Base-by-base conservation (phyloP, 1,284 basidiomycete genomes). In the Volvariella volvacea region DNA sequence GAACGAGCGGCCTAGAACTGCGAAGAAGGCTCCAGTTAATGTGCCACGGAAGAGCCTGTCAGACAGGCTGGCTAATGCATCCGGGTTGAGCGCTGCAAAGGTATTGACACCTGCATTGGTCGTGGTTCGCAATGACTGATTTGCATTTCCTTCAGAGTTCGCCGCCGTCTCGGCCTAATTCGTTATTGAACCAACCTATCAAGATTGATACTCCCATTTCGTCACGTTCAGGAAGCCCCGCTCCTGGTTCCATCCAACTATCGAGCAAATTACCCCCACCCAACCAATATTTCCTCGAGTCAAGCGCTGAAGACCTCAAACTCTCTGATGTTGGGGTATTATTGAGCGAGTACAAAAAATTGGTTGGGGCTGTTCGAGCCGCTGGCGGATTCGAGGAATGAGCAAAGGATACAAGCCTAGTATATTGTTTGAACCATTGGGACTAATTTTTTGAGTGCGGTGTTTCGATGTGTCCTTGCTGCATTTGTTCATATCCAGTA, bases 311-410 rank as follows among this genome's bases (percentile, higher is more conserved):
- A 45, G 89, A 92, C 52, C 63, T 92, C 45, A 74, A 71, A 43
- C 64, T 92, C 17, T 77, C 79, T 0, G 91, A 93, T 55, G 78
- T 92, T 1, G 77, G 72, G 0, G 78, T 83, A 48, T 66, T 93
- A 31, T 64, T 93, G 54, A 63, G 68, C 22, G 90, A 92, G 50
- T 92, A 93, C 61, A 76, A 78, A 48, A 68, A 82, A 16, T 57
- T 89, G 41, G 84, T 73, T 1, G 72, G 76, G 25, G 68, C 62
- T 30, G 59, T 80, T 31, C 59, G 65, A 20, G 58, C 55, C 46
- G 56, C 64, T 16, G 70, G 69, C 14, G 76, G 72, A 6, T 76
- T 73, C 55, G 61, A 64, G 25, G 66, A 65, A 28, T 28, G 25
- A 28, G n/a, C n/a, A n/a, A n/a, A n/a, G n/a, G n/a, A n/a, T n/a